Base-by-base conservation (phyloP, 306 rosid species). In the Trifolium fragiferum region DNA sequence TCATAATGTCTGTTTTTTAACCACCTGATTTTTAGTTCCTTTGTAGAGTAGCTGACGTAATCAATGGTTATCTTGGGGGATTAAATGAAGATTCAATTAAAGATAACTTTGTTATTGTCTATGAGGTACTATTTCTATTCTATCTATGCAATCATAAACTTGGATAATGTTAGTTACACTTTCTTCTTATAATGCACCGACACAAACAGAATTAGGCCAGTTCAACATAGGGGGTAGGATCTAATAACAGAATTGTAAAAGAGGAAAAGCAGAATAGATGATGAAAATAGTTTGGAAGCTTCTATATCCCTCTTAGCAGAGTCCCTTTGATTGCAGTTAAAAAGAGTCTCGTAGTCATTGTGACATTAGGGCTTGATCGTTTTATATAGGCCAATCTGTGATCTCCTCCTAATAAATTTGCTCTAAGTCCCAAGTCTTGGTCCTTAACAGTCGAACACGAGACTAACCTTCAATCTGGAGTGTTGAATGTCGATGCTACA, bases 21-120 rank as follows among this genome's bases (percentile, higher is more conserved):
- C 89, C 51, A 14, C 77, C 85, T 50, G 72, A 74, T 77, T 74
- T 82, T 41, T 89, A 94, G 97, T 94, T 94, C 68, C 99, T 94
- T 67, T 90, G 95, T 87, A 92, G 99, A 82, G 99, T 92, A 20
- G 99, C 97, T 9, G 92, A 94, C 85, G 96, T 92, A 43, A 87
- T 94, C 78, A 81, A 89, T 43, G 93, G 89, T 74, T 94, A 92
- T 86, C 96, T 92, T 66, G 97, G 97, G 32, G 90, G 89, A 44
- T 83, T 94, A 88, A 92, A 94, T 72, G 99, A 92, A 83, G 97
- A 94, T 71, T 50, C 87, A 62, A 85, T 92, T 21, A 94, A 94
- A 82, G 97, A 94, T 75, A 94, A 94, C 73, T 94, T 94, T 72
- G 74, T 94, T 35, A 94, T 94, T 62, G 98, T 87, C 14, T 94